phyloP scores from a whole-genome alignment of 352 stramenopile species.

The Pythium diclinum region DNA sequence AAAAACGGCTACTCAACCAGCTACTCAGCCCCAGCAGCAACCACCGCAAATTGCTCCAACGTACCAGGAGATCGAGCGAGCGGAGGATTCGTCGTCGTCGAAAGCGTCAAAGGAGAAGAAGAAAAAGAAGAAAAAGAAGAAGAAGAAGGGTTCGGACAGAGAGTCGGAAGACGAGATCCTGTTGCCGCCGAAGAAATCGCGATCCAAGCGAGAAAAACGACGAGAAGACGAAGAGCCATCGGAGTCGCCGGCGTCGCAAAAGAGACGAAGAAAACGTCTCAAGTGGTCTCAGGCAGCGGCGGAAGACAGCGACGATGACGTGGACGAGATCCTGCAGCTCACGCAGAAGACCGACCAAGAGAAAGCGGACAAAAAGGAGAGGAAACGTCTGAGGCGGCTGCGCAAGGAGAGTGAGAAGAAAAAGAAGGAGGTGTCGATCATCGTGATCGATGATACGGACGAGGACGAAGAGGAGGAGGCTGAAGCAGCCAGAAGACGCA shows the following conservation, averaged over 20 bases:
- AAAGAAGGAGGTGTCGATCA: slow-evolving; percentile 16
- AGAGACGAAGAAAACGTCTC: slow-evolving; percentile 38
- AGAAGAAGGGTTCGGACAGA: slow-evolving; percentile 3
- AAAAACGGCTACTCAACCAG: background rate
- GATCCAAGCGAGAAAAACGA: slow-evolving; percentile 5
- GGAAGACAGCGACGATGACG: slow-evolving; percentile 42
- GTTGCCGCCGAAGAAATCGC: background rate
- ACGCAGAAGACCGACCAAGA: slow-evolving; percentile 14
- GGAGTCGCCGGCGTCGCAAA: slow-evolving; percentile 18
- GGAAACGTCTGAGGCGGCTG: slow-evolving; percentile 4
- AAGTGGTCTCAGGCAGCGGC: slow-evolving; percentile 38
- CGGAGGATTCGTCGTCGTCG: background rate
- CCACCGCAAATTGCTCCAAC: background rate
- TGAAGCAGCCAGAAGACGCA: background rate
- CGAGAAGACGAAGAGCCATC: background rate
- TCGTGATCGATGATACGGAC: slow-evolving; percentile 21
- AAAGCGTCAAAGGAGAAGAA: slow-evolving; percentile 4
- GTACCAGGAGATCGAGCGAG: background rate
- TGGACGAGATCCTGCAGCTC: slow-evolving; percentile 36
- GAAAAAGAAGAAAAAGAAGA: slow-evolving; percentile 11
- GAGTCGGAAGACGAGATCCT: slow-evolving; percentile 1
- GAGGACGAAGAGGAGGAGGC: slow-evolving; percentile 7
- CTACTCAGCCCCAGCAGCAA: background rate
- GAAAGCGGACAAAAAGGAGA: slow-evolving; percentile 4
- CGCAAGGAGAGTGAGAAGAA: slow-evolving; percentile 1